Base-by-base conservation (phyloP, 768 basidiomycete genomes). In the Exidia glandulosa region DNA sequence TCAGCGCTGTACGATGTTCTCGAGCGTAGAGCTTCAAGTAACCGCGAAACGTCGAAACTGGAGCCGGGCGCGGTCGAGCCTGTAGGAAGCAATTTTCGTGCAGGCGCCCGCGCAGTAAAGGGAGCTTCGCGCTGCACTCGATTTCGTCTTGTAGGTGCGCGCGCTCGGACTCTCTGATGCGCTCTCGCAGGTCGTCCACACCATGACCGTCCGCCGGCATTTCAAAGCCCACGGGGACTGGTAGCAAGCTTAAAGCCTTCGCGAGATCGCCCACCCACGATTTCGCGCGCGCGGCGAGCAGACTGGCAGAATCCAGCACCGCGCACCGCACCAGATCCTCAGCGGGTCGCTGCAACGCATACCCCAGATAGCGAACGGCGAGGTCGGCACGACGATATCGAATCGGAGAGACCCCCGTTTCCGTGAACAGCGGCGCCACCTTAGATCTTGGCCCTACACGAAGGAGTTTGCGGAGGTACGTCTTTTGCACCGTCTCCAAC, bases 401-500 rank as follows among this genome's bases (percentile, higher is more conserved):
- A 5, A 72, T 48, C 2, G 70, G 71, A 23, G 57, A 48, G 3
- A 69, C 37, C 7, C 67, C 67, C 5, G 70, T 71, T 59, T 70
- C 67, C 3, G 68, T 63, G 59, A 64, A 66, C 13, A 72, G 64
- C 2, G 62, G 47, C 1, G 63, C 64, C 14, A 65, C 32, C 66
- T 64, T 4, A 58, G 58, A 9, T n/a, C 3, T n/a, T 63, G 60
- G n/a, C n/a, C n/a, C n/a, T 13, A 70, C 31, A 30, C 66, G 64
- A 10, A 71, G 67, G 5, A 66, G 33, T 2, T 66, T 64, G 10
- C 68, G 64, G 6, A 69, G 41, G 56, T 65, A 69, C 16, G 32
- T 41, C 16, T 54, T 32, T 50, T 70, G 71, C 2, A 69, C 37
- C 62, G 37, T 1, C 68, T 63, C 12, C 31, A 36, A 2, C 32